Conservation (phyloP, 2,329 filamentous ascomycete genomes). For the Dactylonectria estremocensis region DNA sequence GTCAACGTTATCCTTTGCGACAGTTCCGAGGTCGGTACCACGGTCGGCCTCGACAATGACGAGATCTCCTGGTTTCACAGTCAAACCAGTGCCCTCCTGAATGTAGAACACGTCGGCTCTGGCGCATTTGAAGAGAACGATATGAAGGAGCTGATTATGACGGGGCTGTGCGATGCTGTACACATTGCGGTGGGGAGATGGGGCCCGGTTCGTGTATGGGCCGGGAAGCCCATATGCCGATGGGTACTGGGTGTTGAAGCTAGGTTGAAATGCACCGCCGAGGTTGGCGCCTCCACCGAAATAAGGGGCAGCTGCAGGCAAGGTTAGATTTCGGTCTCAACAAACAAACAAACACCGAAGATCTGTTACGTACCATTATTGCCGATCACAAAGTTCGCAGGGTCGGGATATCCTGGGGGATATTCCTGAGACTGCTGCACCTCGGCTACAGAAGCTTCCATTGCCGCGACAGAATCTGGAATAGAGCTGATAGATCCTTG, state of each 20-base stretch:
- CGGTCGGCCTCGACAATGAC: conserved; percentile 98
- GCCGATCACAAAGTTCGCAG: conserved; percentile 53
- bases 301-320: conserved; percentile 40
- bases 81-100: conserved; percentile 93
- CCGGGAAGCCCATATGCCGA: conserved; percentile 63
- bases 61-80: conserved; percentile 90
- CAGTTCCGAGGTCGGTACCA: conserved; percentile 94
- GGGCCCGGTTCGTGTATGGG: conserved; percentile 65
- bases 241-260: conserved; percentile 59
- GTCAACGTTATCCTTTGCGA: conserved; percentile 89
- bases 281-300: conserved; percentile 46
- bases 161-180: conserved; percentile 74
- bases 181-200: conserved; percentile 74
- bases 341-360: not conserved
- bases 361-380: conserved; percentile 60
- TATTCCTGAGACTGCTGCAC: conserved; percentile 61
- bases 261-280: conserved; percentile 46
- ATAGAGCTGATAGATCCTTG: conserved; percentile 76
- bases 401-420: conserved; percentile 57
- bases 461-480: conserved; percentile 64
- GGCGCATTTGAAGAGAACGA: conserved; percentile 97
- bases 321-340: conserved; percentile 20
- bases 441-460: conserved; percentile 64
- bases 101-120: conserved; percentile 97
- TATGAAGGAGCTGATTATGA: conserved; percentile 81